Evolutionary conservation across 1,284 basidiomycete genomes (phyloP).

Genomic region (Cystobasidium pallidum): DNA sequence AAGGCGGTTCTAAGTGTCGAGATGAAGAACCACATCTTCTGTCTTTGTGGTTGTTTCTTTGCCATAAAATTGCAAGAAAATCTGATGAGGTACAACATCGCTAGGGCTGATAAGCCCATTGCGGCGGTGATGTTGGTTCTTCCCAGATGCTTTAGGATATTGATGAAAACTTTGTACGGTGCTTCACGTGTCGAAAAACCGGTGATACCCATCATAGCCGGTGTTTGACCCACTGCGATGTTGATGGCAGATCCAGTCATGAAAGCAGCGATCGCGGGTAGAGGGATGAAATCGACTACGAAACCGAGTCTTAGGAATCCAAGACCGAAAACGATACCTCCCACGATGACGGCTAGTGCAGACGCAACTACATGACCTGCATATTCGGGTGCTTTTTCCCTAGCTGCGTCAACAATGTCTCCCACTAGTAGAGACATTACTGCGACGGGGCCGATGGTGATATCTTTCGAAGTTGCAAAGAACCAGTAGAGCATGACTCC

Average conservation of each 20-base stretch:
- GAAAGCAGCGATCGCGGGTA: conserved; percentile 87
- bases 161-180: conserved; percentile 86
- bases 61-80: conserved; percentile 66
- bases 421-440: conserved; percentile 53
- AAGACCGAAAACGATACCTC: conserved; percentile 89
- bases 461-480: conserved; percentile 89
- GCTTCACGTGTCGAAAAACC: conserved; percentile 76
- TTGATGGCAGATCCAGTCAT: conserved; percentile 71
- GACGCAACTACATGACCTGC: conserved; percentile 74
- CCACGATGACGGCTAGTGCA: conserved; percentile 82
- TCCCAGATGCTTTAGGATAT: conserved; percentile 82
- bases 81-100: conserved; percentile 75
- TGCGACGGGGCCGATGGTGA: conserved; percentile 79
- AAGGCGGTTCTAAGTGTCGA: conserved; percentile 83
- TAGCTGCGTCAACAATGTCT: conserved; percentile 47
- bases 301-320: conserved; percentile 91
- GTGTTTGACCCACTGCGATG: conserved; percentile 82
- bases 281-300: conserved; percentile 92
- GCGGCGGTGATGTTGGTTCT: conserved; percentile 78
- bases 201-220: conserved; percentile 79
- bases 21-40: conserved; percentile 69
- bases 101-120: conserved; percentile 79
- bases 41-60: conserved; percentile 68
- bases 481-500: conserved; percentile 61
- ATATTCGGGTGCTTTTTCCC: conserved; percentile 34